phyloP scores from a whole-genome alignment of 805 yeast species.

The Barnettozyma sp. region DNA sequence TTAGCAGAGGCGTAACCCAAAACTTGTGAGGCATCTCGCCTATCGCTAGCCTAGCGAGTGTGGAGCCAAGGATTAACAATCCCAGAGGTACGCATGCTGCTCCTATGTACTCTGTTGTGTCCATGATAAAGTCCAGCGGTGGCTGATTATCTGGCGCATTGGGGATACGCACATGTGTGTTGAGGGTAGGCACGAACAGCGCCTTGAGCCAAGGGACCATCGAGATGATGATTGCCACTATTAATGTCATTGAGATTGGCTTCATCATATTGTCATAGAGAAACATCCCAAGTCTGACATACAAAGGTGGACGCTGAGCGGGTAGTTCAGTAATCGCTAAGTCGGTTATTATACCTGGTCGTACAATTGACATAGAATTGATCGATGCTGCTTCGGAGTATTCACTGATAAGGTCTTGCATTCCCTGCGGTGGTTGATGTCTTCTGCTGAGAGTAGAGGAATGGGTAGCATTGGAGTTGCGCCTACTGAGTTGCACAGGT shows the following conservation, averaged over 20 bases:
- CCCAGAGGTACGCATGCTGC: constrained; percentile 91
- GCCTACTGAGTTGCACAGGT: too few species aligned
- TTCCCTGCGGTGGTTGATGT: constrained; percentile 16
- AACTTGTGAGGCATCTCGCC: constrained; percentile 34
- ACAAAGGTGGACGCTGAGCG: constrained; percentile 1
- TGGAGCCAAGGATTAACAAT: constrained; percentile 76
- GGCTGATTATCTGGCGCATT: constrained; percentile 85
- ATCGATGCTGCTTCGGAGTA: constrained; percentile 29
- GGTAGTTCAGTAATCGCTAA: constrained; percentile 9
- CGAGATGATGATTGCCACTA: constrained; percentile 57
- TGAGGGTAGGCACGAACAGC: constrained; percentile 47
- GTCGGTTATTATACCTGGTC: constrained; percentile 20
- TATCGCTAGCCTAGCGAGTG: constrained; percentile 69
- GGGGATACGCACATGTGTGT: constrained; percentile 34
- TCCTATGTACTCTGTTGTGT: constrained; percentile 71
- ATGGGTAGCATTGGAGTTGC: too few species aligned
- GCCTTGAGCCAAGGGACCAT: constrained; percentile 89
- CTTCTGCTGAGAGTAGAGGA: constrained; percentile 7
- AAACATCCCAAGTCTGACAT: constrained; percentile 21
- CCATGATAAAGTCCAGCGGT: constrained; percentile 81
- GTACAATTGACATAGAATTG: constrained; percentile 12
- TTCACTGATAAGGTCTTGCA: constrained; percentile 41
- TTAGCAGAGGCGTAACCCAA: constrained; percentile 43
- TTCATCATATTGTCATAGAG: constrained; percentile 50
- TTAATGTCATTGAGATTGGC: constrained; percentile 69